Percentiles rank a stretch among this genome's conserved stretches.
Conservation (phyloP, 257 asterid species). For the Solanum dulcamara region DNA sequence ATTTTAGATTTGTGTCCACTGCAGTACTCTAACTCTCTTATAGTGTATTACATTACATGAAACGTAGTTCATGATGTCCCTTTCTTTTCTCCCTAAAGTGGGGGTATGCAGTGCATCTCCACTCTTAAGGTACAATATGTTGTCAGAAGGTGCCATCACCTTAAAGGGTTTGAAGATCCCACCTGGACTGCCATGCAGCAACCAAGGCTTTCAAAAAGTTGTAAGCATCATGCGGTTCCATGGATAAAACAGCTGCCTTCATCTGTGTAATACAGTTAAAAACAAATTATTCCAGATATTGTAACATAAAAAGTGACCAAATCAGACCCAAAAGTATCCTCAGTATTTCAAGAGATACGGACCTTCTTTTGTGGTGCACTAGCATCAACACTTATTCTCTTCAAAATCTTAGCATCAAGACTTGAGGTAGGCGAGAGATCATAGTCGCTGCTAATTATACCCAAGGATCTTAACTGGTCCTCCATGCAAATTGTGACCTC, state of each 20-base stretch:
- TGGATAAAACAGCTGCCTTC: slow-evolving; percentile 42
- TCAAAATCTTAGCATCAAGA: slow-evolving; percentile 28
- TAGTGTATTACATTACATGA: neutral
- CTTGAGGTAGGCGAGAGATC: slow-evolving; percentile 18
- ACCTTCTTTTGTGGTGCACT: slow-evolving; percentile 59
- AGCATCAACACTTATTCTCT: slow-evolving; percentile 50
- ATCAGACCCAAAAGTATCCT: neutral
- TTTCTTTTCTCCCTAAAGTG: neutral
- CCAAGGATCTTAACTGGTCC: slow-evolving; percentile 62
- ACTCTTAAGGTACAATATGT: neutral
- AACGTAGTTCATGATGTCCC: neutral
- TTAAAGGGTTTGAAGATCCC: slow-evolving; percentile 1
- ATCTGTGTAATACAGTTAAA: slow-evolving; percentile 25
- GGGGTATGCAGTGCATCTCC: neutral
- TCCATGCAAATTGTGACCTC: slow-evolving; percentile 60
- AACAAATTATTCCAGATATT: neutral
- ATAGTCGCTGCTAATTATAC: slow-evolving; percentile 39
- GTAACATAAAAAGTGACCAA: neutral
- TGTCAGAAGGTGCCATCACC: neutral
- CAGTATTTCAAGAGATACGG: neutral
- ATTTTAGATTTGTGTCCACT: neutral
- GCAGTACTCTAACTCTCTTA: neutral
- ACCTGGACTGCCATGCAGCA: slow-evolving; percentile 76
- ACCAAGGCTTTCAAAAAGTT: slow-evolving; percentile 46
- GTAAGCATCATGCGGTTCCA: slow-evolving; percentile 57